Conservation (phyloP, 257 asterid genomes). For the Solanum etuberosum region DNA sequence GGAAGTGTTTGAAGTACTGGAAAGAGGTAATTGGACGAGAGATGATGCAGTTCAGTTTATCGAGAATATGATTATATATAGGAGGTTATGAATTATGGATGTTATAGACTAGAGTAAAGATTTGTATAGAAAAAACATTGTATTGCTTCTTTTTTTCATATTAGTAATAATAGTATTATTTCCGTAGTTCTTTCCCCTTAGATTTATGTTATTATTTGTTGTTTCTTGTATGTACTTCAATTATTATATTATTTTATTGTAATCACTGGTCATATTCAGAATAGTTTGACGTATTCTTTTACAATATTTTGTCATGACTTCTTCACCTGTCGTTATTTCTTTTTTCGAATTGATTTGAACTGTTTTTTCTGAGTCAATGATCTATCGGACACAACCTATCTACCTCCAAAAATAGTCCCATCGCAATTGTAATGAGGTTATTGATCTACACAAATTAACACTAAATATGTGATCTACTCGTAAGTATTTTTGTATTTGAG, state of each 20-base stretch:
- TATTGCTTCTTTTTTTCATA: background rate
- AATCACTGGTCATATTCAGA: background rate
- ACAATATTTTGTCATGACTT: too few relatives aligned
- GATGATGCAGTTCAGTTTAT: background rate
- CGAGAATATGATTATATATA: background rate
- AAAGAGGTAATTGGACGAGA: background rate
- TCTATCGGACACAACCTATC: too few relatives aligned
- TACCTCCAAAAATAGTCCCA: background rate
- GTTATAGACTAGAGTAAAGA: background rate
- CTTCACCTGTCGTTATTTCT: background rate
- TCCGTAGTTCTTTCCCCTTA: background rate
- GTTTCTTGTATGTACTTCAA: too few relatives aligned
- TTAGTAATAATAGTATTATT: too few relatives aligned
- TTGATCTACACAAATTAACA: background rate
- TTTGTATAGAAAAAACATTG: background rate
- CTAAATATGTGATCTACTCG: background rate
- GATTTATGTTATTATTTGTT: background rate
- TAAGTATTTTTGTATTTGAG: background rate
- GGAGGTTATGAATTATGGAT: background rate
- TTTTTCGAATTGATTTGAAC: too few relatives aligned
- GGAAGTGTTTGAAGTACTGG: background rate
- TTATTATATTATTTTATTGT: too few relatives aligned
- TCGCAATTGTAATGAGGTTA: background rate
- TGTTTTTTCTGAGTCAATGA: background rate
- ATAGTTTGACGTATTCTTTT: too few relatives aligned